Percentiles rank a stretch among this genome's conserved stretches.
Conservation (phyloP, 495 filamentous ascomycete genomes). For the Xylaria flabelliformis region DNA sequence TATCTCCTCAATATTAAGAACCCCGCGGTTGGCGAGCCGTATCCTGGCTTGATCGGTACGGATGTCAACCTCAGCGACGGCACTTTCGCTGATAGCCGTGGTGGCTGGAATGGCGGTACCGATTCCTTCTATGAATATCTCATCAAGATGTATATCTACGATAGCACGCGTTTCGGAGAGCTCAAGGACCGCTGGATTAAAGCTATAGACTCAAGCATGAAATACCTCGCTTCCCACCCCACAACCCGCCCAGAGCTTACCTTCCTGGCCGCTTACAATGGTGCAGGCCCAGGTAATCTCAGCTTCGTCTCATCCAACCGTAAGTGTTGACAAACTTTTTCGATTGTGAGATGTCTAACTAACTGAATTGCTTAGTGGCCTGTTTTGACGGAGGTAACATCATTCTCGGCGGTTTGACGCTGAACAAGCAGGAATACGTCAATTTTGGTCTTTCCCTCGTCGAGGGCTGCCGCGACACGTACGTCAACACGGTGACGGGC, state of each 20-base stretch:
- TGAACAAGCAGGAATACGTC: conserved; percentile 67
- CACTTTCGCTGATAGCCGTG: conserved; percentile 67
- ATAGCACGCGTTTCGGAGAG: conserved; percentile 63
- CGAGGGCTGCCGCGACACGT: conserved; percentile 76
- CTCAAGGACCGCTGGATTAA: conserved; percentile 79
- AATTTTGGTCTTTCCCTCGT: conserved; percentile 79
- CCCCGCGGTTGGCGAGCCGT: conserved; percentile 70
- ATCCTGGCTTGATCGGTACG: conserved; percentile 77
- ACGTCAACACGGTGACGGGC: conserved; percentile 67
- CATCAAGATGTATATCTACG: conserved; percentile 92
- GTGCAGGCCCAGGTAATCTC: conserved; percentile 41
- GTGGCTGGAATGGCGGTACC: conserved; percentile 81
- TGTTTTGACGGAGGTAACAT: conserved; percentile 91
- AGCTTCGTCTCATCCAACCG: conserved; percentile 64
- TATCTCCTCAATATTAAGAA: conserved; percentile 71
- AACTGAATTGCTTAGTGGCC: conserved; percentile 52
- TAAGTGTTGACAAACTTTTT: conserved; percentile 31
- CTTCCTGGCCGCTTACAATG: conserved; percentile 71
- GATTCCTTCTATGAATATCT: conserved; percentile 94
- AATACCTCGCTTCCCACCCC: conserved; percentile 76
- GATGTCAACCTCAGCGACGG: conserved; percentile 69
- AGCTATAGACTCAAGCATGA: conserved; percentile 79
- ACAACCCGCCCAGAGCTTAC: conserved; percentile 72
- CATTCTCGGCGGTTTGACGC: conserved; percentile 78
- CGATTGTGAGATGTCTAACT: background rate